Conservation (phyloP, 768 basidiomycete genomes). For the Phaeotremella fagi region DNA sequence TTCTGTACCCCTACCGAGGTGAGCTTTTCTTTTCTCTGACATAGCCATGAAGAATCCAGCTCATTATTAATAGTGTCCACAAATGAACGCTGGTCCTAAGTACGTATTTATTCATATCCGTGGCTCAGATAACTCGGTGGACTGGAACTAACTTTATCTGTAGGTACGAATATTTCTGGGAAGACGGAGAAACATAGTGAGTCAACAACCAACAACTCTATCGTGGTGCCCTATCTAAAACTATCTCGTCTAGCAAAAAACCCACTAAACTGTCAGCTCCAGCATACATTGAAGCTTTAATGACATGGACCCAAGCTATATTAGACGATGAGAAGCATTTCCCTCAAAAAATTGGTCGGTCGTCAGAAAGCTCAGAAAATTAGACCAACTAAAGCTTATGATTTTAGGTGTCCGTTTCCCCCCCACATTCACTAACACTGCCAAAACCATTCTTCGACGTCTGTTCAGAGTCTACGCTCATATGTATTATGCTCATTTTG, state of each 20-base stretch:
- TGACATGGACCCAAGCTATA: constrained; percentile 95
- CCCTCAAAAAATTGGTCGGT: constrained; percentile 85
- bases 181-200: constrained; percentile 47
- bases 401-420: constrained; percentile 82
- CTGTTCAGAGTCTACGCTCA: constrained; percentile 97
- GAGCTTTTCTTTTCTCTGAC: constrained; percentile 22
- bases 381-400: background rate
- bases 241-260: constrained; percentile 29
- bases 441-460: constrained; percentile 84
- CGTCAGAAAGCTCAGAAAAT: background rate
- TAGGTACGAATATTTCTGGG: constrained; percentile 48
- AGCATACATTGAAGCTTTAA: constrained; percentile 93
- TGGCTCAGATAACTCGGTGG: background rate
- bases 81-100: constrained; percentile 49
- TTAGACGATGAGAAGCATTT: constrained; percentile 89
- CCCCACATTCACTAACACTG: constrained; percentile 78
- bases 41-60: background rate
- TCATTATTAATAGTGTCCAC: constrained; percentile 33
- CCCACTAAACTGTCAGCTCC: constrained; percentile 45
- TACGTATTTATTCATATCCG: constrained; percentile 14
- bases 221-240: background rate
- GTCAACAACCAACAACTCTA: background rate
- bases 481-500: constrained; percentile 98
- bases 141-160: background rate
- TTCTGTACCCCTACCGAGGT: constrained; percentile 94